Evolutionary conservation across 371 early-diverging fungal genomes (phyloP), one percentile per base, ranked within the genome.

Genomic region (Mortierella sp.): DNA sequence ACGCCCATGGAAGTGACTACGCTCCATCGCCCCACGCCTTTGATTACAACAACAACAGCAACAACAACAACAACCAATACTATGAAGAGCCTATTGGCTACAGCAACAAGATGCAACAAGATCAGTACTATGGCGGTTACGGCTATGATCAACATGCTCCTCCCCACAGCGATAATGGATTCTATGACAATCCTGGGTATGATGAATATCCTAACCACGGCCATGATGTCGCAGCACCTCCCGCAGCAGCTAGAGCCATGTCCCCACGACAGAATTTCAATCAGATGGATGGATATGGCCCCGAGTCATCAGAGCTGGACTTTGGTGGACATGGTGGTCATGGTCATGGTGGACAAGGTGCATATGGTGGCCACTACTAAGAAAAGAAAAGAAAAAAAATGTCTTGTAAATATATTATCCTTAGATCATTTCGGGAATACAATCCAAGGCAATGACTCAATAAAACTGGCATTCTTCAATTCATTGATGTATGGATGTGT

Each of bases 271-370:
- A 71, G 40, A 63, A 74, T 22, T 63, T 38, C 16, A 63, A 63
- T 52, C 19, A 47, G 19, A 63, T 63, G 64, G 70, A 75, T 59
- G 52, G 65, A 40, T 74, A 74, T 50, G 80, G 69, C 1, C 63
- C 60, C 10, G 79, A 78, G 61, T 70, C 74, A 45, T 70, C 79
- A 57, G 79, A 78, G 65, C 63, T 73, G 74, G 80, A 70, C 74
- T 79, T 59, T 74, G 80, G 80, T 43, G 79, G 74, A 16, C 65
- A 66, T 59, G 78, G 73, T 28, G 47, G 66, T 45, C 74, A 74
- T 24, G 33, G 61, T 19, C 62, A 59, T 38, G 67, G 59, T 10
- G 70, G 66, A 40, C 63, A 71, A 52, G 70, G 75, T 0, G 76
- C 70, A 62, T 62, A 57, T 65, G 70, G 67, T 40, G 66, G 64